Conservation (phyloP, 768 basidiomycete species). For the Boletus bicolor region DNA sequence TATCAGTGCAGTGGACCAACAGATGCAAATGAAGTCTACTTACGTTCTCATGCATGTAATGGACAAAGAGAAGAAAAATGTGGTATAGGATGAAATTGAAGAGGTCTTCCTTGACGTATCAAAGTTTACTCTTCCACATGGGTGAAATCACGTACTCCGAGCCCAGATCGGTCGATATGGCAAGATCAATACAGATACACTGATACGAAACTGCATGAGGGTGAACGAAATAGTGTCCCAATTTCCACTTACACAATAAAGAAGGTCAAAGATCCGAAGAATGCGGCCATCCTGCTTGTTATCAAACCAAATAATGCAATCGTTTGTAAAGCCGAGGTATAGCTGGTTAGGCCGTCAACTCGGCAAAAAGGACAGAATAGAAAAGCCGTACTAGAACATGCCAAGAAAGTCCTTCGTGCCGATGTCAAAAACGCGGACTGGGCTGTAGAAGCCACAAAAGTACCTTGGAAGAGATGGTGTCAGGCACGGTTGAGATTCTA, state of each 20-base stretch:
- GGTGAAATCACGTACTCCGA: conserved; percentile 32
- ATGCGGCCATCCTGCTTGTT: conserved; percentile 62
- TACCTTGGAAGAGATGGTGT: conserved; percentile 28
- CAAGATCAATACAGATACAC: conserved; percentile 35
- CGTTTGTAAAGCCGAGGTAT: conserved; percentile 43
- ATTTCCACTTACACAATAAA: conserved; percentile 45
- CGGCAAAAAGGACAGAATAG: not conserved
- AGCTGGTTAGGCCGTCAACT: conserved; percentile 17
- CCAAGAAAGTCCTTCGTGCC: conserved; percentile 39
- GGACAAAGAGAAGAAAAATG: conserved; percentile 73
- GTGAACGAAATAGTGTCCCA: conserved; percentile 16
- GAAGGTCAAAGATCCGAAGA: conserved; percentile 54
- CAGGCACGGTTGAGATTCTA: conserved; percentile 7
- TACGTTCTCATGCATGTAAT: conserved; percentile 62
- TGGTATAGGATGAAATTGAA: conserved; percentile 79
- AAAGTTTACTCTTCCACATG: not conserved
- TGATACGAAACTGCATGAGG: conserved; percentile 15
- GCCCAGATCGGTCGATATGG: conserved; percentile 38
- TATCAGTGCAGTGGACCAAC: conserved; percentile 1
- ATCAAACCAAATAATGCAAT: conserved; percentile 71
- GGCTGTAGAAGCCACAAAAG: conserved; percentile 42
- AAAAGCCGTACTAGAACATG: conserved; percentile 33
- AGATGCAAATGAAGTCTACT: conserved; percentile 13
- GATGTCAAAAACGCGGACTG: conserved; percentile 38
- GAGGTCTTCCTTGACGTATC: conserved; percentile 40